These are phyloP conservation scores for Epichloe coenophiala DNA, from an alignment of 2,329 filamentous ascomycete species.

Conservation along the genomic window DNA sequence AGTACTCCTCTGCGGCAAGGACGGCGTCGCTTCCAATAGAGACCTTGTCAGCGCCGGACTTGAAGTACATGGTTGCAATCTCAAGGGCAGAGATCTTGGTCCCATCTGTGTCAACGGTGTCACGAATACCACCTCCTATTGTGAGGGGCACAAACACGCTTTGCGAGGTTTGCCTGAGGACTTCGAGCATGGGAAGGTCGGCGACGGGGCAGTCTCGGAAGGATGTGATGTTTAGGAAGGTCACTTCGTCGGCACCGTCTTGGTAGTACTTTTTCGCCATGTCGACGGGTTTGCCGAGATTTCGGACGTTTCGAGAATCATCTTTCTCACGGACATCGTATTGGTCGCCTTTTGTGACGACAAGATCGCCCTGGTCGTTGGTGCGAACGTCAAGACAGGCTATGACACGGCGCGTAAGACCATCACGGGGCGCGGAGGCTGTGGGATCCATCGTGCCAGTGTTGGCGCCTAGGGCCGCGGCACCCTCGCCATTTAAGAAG, in stretches of 20 bases:
- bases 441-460: slow-evolving; percentile 5
- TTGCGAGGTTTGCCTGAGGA: slow-evolving; percentile 71
- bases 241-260: slow-evolving; percentile 91
- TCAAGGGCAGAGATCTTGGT: slow-evolving; percentile 79
- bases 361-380: slow-evolving; percentile 87
- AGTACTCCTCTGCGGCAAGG: slow-evolving; percentile 82
- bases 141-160: slow-evolving; percentile 95
- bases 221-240: slow-evolving; percentile 95
- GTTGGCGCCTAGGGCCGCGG: slow-evolving; percentile 30
- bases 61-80: slow-evolving; percentile 94
- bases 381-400: slow-evolving; percentile 91
- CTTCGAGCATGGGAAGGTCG: slow-evolving; percentile 92
- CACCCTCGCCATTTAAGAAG: slow-evolving; percentile 63
- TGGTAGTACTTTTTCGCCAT: slow-evolving; percentile 91
- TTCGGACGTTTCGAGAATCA: slow-evolving; percentile 55
- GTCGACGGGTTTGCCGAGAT: slow-evolving; percentile 92
- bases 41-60: slow-evolving; percentile 92
- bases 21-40: slow-evolving; percentile 95
- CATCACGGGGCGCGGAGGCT: slow-evolving; percentile 32
- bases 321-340: slow-evolving; percentile 94
- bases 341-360: slow-evolving; percentile 96
- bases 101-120: slow-evolving; percentile 80
- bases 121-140: slow-evolving; percentile 87
- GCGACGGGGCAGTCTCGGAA: slow-evolving; percentile 91
- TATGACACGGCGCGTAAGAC: slow-evolving; percentile 84